These are phyloP conservation scores for Fragaria nilgerrensis DNA, from an alignment of 306 rosid species.

Conservation along the genomic window DNA sequence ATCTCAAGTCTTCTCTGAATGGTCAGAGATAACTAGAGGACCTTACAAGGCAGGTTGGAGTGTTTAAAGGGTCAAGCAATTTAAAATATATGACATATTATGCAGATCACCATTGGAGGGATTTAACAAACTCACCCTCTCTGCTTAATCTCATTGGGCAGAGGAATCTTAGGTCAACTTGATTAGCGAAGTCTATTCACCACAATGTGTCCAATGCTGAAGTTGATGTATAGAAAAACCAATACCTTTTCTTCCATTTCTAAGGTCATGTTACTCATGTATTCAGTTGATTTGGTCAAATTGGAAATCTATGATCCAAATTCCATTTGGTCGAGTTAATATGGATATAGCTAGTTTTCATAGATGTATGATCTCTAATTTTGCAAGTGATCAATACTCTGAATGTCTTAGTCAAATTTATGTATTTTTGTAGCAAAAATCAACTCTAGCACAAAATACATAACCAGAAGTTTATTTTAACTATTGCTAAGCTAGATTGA, in stretches of 20 bases:
- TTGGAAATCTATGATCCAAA: background rate
- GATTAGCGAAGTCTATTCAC: background rate
- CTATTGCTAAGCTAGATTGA: too few relatives aligned
- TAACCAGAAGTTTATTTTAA: too few relatives aligned
- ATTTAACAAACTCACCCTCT: background rate
- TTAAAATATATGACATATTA: background rate
- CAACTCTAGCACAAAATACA: too few relatives aligned
- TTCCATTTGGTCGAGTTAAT: too few relatives aligned
- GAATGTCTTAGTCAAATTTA: too few relatives aligned
- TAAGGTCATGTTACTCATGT: background rate
- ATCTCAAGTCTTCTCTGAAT: slow-evolving; percentile 13
- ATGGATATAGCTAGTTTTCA: too few relatives aligned
- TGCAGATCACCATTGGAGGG: background rate
- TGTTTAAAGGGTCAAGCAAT: background rate
- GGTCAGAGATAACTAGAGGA: background rate
- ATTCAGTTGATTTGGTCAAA: too few relatives aligned
- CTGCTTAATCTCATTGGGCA: background rate
- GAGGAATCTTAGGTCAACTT: background rate
- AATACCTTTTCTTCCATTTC: background rate
- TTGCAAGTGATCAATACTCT: too few relatives aligned
- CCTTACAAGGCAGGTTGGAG: background rate
- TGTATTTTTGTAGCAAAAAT: too few relatives aligned
- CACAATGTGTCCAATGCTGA: background rate
- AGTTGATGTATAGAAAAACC: background rate
- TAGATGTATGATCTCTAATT: too few relatives aligned